phyloP scores from a whole-genome alignment of 495 filamentous ascomycete genomes.

The Hamigera avellanea region DNA sequence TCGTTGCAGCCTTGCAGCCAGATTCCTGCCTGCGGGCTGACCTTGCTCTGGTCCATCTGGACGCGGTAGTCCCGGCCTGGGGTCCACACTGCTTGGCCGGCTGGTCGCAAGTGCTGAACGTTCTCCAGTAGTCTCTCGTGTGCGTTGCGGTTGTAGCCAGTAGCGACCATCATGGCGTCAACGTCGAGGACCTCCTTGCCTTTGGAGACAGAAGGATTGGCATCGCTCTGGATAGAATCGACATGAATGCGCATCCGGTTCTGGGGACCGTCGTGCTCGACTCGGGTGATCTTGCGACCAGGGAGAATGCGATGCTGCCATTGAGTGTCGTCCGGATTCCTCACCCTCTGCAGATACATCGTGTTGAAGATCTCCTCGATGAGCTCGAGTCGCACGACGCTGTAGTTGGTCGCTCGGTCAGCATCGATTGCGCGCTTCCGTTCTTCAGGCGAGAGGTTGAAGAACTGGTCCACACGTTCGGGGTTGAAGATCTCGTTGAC shows the following conservation, averaged over 20 bases:
- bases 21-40: constrained; percentile 54
- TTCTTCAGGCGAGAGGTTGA: constrained; percentile 45
- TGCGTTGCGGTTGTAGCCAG: constrained; percentile 69
- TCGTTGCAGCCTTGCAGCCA: constrained; percentile 97
- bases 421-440: constrained; percentile 49
- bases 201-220: constrained; percentile 11
- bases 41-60: constrained; percentile 49
- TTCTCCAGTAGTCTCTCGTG: constrained; percentile 68
- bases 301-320: constrained; percentile 76
- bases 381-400: constrained; percentile 76
- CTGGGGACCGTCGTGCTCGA: constrained; percentile 38
- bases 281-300: constrained; percentile 47
- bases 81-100: constrained; percentile 25
- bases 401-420: constrained; percentile 81
- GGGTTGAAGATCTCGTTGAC: constrained; percentile 97
- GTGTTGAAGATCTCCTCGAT: constrained; percentile 78
- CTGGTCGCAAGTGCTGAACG: constrained; percentile 49
- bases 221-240: constrained; percentile 15
- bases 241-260: constrained; percentile 30
- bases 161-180: constrained; percentile 76
- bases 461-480: constrained; percentile 63
- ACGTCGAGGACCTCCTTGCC: constrained; percentile 53
- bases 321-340: constrained; percentile 51
- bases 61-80: constrained; percentile 62
- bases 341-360: constrained; percentile 73